Evolutionary conservation across 2,329 filamentous ascomycete genomes (phyloP), one percentile per base, ranked within the genome.

Genomic region (Alternaria longipes): DNA sequence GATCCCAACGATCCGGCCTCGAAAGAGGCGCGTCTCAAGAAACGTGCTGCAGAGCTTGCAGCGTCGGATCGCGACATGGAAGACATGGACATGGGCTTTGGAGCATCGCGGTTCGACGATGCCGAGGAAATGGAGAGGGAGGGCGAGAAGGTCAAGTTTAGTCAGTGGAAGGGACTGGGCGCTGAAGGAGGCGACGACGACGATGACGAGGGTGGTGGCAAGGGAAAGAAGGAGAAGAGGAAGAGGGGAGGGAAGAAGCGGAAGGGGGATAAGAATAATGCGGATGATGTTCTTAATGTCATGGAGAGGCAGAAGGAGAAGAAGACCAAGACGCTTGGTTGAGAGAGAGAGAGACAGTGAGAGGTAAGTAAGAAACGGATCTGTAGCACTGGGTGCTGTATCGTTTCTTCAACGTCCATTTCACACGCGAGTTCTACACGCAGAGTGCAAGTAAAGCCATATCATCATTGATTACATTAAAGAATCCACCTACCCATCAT

Each of bases 61-160:
- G 81, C 81, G n/a, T 80, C 89, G 56, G 90, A 91, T 68, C 87
- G 94, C 49, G 94, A 98, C 75, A 88, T 93, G 49, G 89, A 94
- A 59, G 94, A 99, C 79, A 86, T 99, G 81, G 95, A 99, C 74
- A 87, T 98, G 84, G 94, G 94, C 62, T 98, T 99, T 74, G 95
- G 95, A 34, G 92, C 89, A 20, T 95, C 91, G 73, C 86, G 94
- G 28, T 90, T 92, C 72, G 93, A 92, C 55, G 95, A 97, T 72
- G 93, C 94, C 51, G 94, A 94, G 61, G 94, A 97, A 65, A 86
- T 90, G 65, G 91, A 93, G 41, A 75, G 82, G 80, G 75, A 84
- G 11, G 79, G 78, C 0, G 75, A 82, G 44, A 88, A 86, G 67
- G 81, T 92, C 64, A 92, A 91, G 80, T 78, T 94, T 56, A 88